phyloP scores from a whole-genome alignment of 352 stramenopile genomes.

The Sclerospora graminicola region DNA sequence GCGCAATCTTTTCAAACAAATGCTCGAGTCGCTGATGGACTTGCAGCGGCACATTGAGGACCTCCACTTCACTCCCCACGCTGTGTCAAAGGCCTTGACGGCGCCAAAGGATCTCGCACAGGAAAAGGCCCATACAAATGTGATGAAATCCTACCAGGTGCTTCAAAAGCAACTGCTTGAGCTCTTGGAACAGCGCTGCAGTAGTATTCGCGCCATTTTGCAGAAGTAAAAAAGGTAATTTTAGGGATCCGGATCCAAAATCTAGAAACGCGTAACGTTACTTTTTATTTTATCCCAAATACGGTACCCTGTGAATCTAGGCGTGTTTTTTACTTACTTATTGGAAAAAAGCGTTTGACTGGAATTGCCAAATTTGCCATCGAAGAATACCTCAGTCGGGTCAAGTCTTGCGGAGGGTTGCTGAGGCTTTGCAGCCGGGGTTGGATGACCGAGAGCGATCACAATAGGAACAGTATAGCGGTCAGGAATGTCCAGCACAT shows the following conservation, averaged over 20 bases:
- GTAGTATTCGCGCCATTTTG: constrained; percentile 26
- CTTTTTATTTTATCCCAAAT: no score
- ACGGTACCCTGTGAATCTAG: no score
- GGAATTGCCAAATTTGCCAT: constrained; percentile 71
- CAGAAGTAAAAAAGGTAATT: constrained; percentile 22
- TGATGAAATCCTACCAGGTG: constrained; percentile 29
- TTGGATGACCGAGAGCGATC: constrained; percentile 55
- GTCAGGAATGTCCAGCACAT: constrained; percentile 65
- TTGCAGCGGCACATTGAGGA: constrained; percentile 30
- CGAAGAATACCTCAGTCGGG: constrained; percentile 71
- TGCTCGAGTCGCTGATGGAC: constrained; percentile 34
- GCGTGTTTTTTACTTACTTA: constrained; percentile 17
- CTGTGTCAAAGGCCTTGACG: background rate
- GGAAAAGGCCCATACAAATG: constrained; percentile 25
- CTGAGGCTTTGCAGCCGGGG: constrained; percentile 8
- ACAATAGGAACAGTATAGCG: constrained; percentile 70
- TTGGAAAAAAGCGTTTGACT: constrained; percentile 43
- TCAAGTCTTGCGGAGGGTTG: constrained; percentile 36
- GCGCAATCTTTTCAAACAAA: constrained; percentile 46
- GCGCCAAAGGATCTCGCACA: constrained; percentile 5
- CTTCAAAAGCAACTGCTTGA: constrained; percentile 24
- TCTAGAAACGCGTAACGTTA: no score
- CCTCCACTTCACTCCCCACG: constrained; percentile 14
- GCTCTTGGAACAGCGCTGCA: constrained; percentile 24
- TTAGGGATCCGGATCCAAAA: no score